Conservation (phyloP, 768 basidiomycete genomes). For the Leccinum olivaceopallidum region DNA sequence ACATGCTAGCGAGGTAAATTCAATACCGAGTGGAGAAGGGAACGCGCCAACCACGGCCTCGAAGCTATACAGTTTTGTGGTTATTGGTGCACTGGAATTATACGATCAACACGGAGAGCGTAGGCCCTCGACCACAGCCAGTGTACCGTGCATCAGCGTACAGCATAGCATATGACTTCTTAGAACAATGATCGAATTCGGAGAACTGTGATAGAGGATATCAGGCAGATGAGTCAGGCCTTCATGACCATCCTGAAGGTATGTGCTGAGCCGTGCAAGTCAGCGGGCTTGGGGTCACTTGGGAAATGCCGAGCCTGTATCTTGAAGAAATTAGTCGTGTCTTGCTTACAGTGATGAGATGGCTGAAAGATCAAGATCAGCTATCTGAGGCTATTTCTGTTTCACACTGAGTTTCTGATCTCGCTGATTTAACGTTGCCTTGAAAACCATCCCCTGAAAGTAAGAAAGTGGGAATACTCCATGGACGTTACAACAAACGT, state of each 20-base stretch:
- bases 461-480: neutral
- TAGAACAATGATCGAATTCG: neutral
- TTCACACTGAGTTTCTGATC: neutral
- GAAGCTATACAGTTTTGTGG: constrained; percentile 14
- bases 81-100: neutral
- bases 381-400: neutral
- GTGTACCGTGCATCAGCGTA: neutral
- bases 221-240: neutral
- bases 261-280: neutral
- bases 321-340: neutral
- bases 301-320: neutral
- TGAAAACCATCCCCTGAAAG: neutral
- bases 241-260: neutral
- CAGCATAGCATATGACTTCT: neutral
- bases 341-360: neutral
- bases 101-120: constrained; percentile 13
- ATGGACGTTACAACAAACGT: neutral
- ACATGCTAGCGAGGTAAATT: constrained; percentile 12
- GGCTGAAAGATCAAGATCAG: neutral
- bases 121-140: neutral
- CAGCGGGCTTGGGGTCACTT: neutral
- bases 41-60: neutral
- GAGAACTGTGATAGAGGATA: neutral
- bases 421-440: neutral
- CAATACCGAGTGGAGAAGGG: neutral